Evolutionary conservation across 176 grass and related monocot genomes (phyloP).

Genomic region (Cenchrus fungigraminus): DNA sequence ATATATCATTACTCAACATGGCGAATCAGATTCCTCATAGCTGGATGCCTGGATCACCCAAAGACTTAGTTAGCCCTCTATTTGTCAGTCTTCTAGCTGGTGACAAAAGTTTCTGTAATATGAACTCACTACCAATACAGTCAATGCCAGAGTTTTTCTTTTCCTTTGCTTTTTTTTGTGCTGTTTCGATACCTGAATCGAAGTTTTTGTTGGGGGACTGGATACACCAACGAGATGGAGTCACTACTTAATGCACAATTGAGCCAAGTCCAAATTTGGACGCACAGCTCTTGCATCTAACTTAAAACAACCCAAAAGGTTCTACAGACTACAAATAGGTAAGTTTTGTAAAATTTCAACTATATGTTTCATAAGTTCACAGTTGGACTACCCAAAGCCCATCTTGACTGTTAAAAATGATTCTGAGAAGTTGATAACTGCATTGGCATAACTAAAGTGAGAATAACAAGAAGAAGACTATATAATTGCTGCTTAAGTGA

Average conservation of each 20-base stretch:
- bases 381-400: neutral
- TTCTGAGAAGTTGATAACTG: neutral
- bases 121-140: neutral
- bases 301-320: conserved; percentile 26
- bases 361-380: conserved; percentile 4
- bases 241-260: neutral
- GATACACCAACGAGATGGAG: neutral
- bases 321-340: neutral
- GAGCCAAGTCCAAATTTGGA: neutral
- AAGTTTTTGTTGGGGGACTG: neutral
- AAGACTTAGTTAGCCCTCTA: neutral
- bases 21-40: conserved; percentile 24
- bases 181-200: neutral
- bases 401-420: conserved; percentile 1
- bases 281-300: neutral
- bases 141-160: neutral
- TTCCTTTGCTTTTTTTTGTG: neutral
- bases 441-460: neutral
- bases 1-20: conserved; percentile 17
- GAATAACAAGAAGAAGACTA: neutral
- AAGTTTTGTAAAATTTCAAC: neutral
- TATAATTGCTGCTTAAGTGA: neutral
- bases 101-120: conserved; percentile 13
- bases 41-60: neutral
- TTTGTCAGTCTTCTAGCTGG: conserved; percentile 21